Percentiles rank a stretch among this genome's conserved stretches.
These are phyloP conservation scores for Saposhnikovia divaricata DNA, from an alignment of 129 eudicot genomes.

Conservation along the genomic window DNA sequence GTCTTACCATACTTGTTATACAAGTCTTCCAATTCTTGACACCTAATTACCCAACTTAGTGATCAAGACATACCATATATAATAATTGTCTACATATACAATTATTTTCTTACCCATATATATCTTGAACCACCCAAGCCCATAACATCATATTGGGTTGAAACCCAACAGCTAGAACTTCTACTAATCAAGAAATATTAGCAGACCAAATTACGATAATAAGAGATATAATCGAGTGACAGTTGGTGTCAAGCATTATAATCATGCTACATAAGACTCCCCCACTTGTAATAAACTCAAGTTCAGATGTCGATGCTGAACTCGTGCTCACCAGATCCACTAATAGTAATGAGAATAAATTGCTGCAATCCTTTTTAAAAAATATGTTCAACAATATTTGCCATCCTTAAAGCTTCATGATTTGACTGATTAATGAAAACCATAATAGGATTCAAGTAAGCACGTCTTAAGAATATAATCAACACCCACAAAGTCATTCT, in stretches of 20 bases:
- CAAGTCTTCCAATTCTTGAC: no score
- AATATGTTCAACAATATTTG: not conserved
- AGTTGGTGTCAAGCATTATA: not conserved
- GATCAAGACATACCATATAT: no score
- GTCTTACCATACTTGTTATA: no score
- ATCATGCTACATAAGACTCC: not conserved
- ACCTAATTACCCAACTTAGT: no score
- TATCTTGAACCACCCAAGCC: no score
- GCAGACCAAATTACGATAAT: not conserved
- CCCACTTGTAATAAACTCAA: not conserved
- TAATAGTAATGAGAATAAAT: not conserved
- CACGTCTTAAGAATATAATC: not conserved
- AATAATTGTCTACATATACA: no score
- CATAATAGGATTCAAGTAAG: not conserved
- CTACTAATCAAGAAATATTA: not conserved
- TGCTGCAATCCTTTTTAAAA: not conserved
- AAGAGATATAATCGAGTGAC: not conserved
- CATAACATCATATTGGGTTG: no score
- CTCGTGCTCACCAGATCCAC: not conserved
- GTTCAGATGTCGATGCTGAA: not conserved
- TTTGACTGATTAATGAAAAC: not conserved
- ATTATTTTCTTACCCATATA: no score
- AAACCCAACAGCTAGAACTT: no score
- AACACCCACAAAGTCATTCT: not conserved
- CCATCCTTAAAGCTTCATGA: not conserved